Evolutionary conservation across 441 rosid genomes (phyloP).

Genomic region (Manihot esculenta): DNA sequence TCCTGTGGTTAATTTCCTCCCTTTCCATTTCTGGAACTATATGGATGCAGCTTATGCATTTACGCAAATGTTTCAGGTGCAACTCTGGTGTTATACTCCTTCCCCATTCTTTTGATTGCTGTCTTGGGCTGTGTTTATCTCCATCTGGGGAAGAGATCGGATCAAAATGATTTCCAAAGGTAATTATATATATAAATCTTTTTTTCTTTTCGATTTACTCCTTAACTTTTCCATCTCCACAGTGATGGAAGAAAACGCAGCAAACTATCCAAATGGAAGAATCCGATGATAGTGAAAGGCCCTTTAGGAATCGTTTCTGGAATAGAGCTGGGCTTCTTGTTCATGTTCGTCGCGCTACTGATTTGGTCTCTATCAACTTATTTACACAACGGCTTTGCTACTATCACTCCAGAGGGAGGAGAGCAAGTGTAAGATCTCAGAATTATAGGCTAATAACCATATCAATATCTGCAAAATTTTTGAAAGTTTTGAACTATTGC

Average conservation of each 20-base stretch:
- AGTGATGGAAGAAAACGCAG: constrained; percentile 6
- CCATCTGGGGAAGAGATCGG: constrained; percentile 31
- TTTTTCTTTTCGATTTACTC: neutral
- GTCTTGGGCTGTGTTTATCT: constrained; percentile 48
- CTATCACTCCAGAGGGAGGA: constrained; percentile 19
- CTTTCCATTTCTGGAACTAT: neutral
- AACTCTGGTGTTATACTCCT: constrained; percentile 30
- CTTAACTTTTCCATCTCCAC: neutral
- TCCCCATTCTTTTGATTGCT: constrained; percentile 52
- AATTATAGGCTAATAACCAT: too few relatives aligned
- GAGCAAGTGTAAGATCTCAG: constrained; percentile 6
- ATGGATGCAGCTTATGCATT: neutral
- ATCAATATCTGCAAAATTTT: neutral
- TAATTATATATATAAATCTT: neutral
- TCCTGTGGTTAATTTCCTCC: neutral
- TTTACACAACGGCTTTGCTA: constrained; percentile 24
- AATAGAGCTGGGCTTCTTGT: constrained; percentile 39
- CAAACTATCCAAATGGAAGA: too few relatives aligned
- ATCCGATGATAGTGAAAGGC: constrained; percentile 43
- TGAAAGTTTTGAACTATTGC: neutral
- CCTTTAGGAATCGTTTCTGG: constrained; percentile 52
- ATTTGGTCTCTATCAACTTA: constrained; percentile 48
- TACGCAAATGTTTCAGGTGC: constrained; percentile 27
- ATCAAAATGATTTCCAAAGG: constrained; percentile 1
- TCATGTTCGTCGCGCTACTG: constrained; percentile 45